Base-by-base conservation (phyloP, 1,284 basidiomycete genomes). In the Xerocomus amazonicus region DNA sequence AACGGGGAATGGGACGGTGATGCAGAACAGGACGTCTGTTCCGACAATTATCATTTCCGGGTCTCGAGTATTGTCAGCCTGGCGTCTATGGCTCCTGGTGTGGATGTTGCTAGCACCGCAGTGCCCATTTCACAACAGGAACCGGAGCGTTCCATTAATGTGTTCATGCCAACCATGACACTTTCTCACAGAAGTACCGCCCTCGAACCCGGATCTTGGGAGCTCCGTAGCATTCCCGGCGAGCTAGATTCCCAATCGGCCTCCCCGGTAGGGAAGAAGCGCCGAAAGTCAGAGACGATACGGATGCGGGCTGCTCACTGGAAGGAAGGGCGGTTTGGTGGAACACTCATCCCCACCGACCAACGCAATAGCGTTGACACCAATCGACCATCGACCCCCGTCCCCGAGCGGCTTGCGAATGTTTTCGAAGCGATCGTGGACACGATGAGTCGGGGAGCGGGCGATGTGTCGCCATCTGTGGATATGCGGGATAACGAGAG, bases 201-300 rank as follows among this genome's bases (percentile, higher is more conserved):
- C 5, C 33, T 55, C 35, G 47, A 53, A 27, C 26, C 46, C 9
- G 56, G 45, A 36, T 40, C 43, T 13, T 53, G 54, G 63, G 47
- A 26, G 14, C 51, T 32, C 6, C 41, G 26, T 14, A 31, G 29
- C 27, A 41, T 40, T n/a, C 43, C 46, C 35, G 51, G 29, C 19
- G 41, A 51, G 16, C 16, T 41, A 6, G 52, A 45, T 23, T 17
- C 44, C 29, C 45, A 47, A 16, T 34, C 34, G 6, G 36, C 36
- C 14, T 54, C 55, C 5, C 56, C 55, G 6, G 48, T 54, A 5
- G 65, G 70, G 37, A 69, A 55, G 47, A 56, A 66, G 32, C 62
- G 58, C 9, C 66, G 73, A 47, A 68, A 78, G 47, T 74, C 75
- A 6, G 68, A 75, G 50, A 77, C 75, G 9, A 69, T 78, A 48